Evolutionary conservation across 2,329 filamentous ascomycete genomes (phyloP), one percentile per base, ranked within the genome.

Genomic region (Pseudopithomyces maydicus): DNA sequence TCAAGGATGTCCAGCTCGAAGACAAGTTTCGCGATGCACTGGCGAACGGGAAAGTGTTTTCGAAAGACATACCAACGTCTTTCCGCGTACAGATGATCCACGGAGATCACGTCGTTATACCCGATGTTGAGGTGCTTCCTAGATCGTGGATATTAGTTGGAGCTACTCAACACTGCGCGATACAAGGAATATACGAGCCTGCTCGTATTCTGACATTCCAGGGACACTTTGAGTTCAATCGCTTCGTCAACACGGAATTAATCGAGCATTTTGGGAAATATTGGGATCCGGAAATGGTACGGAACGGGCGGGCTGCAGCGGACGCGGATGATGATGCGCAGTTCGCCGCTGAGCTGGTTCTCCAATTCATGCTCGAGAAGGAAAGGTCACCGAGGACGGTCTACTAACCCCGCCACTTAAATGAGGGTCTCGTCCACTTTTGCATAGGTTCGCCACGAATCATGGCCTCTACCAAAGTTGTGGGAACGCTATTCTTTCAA

Each of bases 141-240:
- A 3, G 20, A 2, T 54, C 49, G 0, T 73, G 69, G 68, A 60
- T 57, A 14, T 49, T 50, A 0, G 10, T 73, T 6, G 71, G 71
- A 1, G 61, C 41, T 12, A 73, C 70, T 1, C 55, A 19, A 65
- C 69, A 75, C 48, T 80, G 78, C 57, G 61, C 55, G 0, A 63
- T 77, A 6, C 77, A 80, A 54, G 79, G 78, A 0, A 52, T 79
- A 5, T 78, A 76, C 55, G 60, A 77, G 54, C 63, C 72, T 1
- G 73, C 74, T 0, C 65, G 76, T 0, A 64, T 80, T 0, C 63
- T 81, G 17, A 80, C 77, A 0, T 74, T 74, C 23, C 77, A 80
- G 45, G 78, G 78, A 0, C 78, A 80, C 57, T 78, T 78, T 20
- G 79, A 80, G 54, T 81, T 80, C 62, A 75, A 80, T 57, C 54